Evolutionary conservation across 2,329 filamentous ascomycete genomes (phyloP), one percentile per base, ranked within the genome.

Genomic region (Alternaria viburni): DNA sequence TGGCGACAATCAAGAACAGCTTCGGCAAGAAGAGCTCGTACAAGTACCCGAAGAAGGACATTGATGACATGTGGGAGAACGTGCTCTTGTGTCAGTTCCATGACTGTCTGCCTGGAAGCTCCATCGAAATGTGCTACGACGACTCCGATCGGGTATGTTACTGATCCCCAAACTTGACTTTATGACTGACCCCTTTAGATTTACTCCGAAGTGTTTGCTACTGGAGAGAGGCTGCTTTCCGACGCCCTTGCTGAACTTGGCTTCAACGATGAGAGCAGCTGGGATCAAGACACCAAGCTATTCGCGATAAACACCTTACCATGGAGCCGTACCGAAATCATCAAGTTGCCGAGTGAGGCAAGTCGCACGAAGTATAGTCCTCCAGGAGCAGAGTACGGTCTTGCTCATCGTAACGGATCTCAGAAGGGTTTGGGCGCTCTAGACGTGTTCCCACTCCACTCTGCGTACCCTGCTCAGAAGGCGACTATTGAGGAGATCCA

Each of bases 91-190:
- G 95, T 70, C 96, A 99, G 75, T 99, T 99, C 85, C 96, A 99
- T 69, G 96, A 99, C 77, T 98, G 96, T 77, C 85, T 99, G 55
- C 96, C 96, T 1, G 96, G 96, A 59, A 97, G 93, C 77, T 92
- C 89, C 32, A 98, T 99, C 72, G 94, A 96, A 79, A 97, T 98
- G 93, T 97, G 93, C 80, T 98, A 98, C 74, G 93, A 97, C 78
- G 96, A 99, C 77, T 97, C 94, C 4, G 91, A 97, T 76, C 87
- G 93, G 86, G 82, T 83, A 70, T 52, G 77, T 67, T n/a, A 15
- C 15, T 36, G 8, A 36, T 36, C 7, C 4, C 15, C 15, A n/a
- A 9, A n/a, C 15, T 36, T 10, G 15, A n/a, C 15, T 36, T n/a
- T 3, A n/a, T 10, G 32, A 36, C 32, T 36, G 32, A 36, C 52